Base-by-base conservation (phyloP, 108 stramenopile genomes). In the Fragilaria crotonensis region DNA sequence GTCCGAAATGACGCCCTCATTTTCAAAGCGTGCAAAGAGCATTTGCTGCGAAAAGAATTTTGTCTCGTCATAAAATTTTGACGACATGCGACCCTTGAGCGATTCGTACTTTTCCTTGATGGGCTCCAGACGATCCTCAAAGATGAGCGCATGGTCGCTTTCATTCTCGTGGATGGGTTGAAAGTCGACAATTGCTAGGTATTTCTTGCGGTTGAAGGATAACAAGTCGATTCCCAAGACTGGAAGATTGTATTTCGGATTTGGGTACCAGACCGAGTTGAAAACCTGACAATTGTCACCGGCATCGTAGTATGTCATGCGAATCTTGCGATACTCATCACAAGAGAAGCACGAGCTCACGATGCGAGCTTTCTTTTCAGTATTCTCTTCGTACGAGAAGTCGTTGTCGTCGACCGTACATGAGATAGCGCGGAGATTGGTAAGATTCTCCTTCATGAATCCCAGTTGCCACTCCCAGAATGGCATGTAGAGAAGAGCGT, bases 271-370 rank as follows among this genome's bases (percentile, higher is more conserved):
- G 14, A 97, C 83, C 0, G 90, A 81, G 72, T 97, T 97, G 73
- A 94, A 96, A 2, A 97, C 96, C 77, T 97, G 96, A 22, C 89
- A 78, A 23, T 80, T 80, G 48, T 90, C 86, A 19, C 95, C 95
- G 22, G 90, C 96, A 64, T 97, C 96, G 68, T 96, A 96, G 75
- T 96, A 97, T 7, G 94, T 95, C 78, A 96, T 80, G 25, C 96
- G 83, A 36, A 96, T 93, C 70, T 93, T 93, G 29, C 87, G 67
- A 59, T 93, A 93, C 71, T 89, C 87, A 33, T 87, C 73, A 23
- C 75, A 79, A 26, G 77, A 63, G 33, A 75, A 81, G 56, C 76
- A 85, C 2, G 83, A 75, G 56, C 77, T 87, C 21, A 89, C 82
- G 31, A 93, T 89, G 4, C 92, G 72, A 4, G 83, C 85, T 29